Percentiles rank a stretch among this genome's conserved stretches.
Evolutionary conservation across 2,329 filamentous ascomycete species (phyloP).

Genomic region (Aspergillus sp.): DNA sequence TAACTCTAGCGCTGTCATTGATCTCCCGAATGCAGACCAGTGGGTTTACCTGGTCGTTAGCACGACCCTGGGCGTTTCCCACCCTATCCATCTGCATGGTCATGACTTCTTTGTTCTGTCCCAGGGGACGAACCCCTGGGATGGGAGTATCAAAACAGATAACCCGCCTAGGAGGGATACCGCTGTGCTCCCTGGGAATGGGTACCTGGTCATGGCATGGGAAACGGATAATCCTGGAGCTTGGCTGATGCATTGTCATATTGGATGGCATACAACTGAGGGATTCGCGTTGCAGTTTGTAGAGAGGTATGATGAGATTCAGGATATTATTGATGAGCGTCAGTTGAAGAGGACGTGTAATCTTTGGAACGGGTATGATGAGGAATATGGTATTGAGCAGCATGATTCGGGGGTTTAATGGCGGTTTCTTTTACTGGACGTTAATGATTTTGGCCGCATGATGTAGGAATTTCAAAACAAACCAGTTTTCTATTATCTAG

Average conservation of each 20-base stretch:
- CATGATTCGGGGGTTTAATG: neutral
- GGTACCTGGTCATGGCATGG: slow-evolving; percentile 53
- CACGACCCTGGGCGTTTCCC: slow-evolving; percentile 28
- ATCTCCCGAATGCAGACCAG: slow-evolving; percentile 23
- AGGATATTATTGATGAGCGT: slow-evolving; percentile 18
- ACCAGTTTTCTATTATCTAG: too few species aligned
- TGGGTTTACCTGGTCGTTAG: slow-evolving; percentile 32
- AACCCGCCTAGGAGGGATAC: slow-evolving; percentile 53
- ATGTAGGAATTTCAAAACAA: too few species aligned
- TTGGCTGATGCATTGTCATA: slow-evolving; percentile 39
- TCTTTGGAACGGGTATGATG: slow-evolving; percentile 19
- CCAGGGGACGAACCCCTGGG: slow-evolving; percentile 43
- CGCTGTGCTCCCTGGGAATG: slow-evolving; percentile 45
- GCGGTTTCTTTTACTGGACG: too few species aligned
- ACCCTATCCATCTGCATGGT: slow-evolving; percentile 70
- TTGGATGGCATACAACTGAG: slow-evolving; percentile 31
- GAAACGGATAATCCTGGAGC: slow-evolving; percentile 53
- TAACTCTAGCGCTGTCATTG: slow-evolving; percentile 23
- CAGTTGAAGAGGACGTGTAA: slow-evolving; percentile 16
- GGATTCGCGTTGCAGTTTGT: slow-evolving; percentile 36
- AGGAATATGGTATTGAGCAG: neutral
- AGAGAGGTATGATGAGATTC: slow-evolving; percentile 29
- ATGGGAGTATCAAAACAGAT: slow-evolving; percentile 19
- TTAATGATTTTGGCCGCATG: too few species aligned
- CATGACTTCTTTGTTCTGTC: slow-evolving; percentile 70